A percentile compares a stretch with the other conserved stretches of the same genome.
These are phyloP conservation scores for Apiospora aurea DNA, from an alignment of 2,329 filamentous ascomycete genomes.

Conservation along the genomic window DNA sequence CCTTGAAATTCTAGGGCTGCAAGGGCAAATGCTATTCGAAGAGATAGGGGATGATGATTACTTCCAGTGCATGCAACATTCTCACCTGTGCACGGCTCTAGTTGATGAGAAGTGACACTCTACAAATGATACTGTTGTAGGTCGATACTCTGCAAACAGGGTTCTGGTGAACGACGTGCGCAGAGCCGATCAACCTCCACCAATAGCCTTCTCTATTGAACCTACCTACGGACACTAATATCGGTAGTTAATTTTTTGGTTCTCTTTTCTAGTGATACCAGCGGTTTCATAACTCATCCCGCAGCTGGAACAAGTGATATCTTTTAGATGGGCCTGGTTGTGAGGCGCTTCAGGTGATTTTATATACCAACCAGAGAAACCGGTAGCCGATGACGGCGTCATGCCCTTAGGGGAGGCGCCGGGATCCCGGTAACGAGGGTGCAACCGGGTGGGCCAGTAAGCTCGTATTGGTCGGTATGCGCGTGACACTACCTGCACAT, in stretches of 20 bases:
- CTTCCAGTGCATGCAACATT: not conserved
- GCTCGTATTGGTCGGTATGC: constrained; percentile 18
- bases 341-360: too few species aligned
- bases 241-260: too few species aligned
- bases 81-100: not conserved
- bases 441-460: constrained; percentile 9
- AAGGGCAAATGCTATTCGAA: not conserved
- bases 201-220: not conserved
- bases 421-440: constrained; percentile 12
- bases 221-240: not conserved
- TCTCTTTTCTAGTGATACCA: not conserved
- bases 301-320: not conserved
- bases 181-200: not conserved
- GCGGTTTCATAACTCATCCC: not conserved
- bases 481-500: constrained; percentile 12
- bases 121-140: not conserved
- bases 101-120: not conserved
- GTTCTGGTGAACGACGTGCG: not conserved
- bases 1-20: not conserved
- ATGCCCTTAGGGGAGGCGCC: not conserved
- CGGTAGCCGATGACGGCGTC: constrained; percentile 1
- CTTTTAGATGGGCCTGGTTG: not conserved
- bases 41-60: not conserved
- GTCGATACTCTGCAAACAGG: not conserved
- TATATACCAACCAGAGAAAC: not conserved